A percentile compares a stretch with the other conserved stretches of the same genome.
phyloP scores from a whole-genome alignment of 192 early-diverging fungal species.

The Diversispora eburnea region DNA sequence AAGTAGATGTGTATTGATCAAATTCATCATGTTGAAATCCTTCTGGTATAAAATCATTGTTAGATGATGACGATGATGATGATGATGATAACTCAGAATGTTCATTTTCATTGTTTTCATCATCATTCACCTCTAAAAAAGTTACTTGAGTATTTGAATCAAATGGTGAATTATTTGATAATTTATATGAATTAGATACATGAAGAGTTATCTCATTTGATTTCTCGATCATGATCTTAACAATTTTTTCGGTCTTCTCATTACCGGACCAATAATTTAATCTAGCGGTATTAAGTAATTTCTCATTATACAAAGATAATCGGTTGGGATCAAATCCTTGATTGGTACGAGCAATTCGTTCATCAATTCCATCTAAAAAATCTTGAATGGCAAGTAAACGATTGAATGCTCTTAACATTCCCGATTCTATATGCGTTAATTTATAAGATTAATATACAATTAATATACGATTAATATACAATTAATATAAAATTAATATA shows the following conservation, averaged over 20 bases:
- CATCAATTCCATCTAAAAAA: conserved; percentile 57
- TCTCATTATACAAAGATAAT: conserved; percentile 50
- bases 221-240: conserved; percentile 33
- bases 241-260: conserved; percentile 35
- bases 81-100: too few species aligned
- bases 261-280: conserved; percentile 55
- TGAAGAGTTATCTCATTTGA: conserved; percentile 28
- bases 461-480: too few species aligned
- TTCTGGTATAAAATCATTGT: too few species aligned
- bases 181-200: background rate
- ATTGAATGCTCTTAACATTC: conserved; percentile 55
- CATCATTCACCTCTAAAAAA: background rate
- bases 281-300: conserved; percentile 41
- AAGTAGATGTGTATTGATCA: conserved; percentile 30
- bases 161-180: background rate
- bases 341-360: conserved; percentile 48
- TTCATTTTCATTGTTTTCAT: background rate
- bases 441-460: too few species aligned
- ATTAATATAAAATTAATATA: too few species aligned
- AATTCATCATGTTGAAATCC: conserved; percentile 20
- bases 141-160: background rate
- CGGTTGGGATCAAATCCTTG: conserved; percentile 44
- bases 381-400: conserved; percentile 58
- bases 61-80: too few species aligned
- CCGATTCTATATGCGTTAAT: too few species aligned